These are phyloP conservation scores for Geotrichum phurueaensis DNA, from an alignment of 1,139 yeast species.

Conservation along the genomic window DNA sequence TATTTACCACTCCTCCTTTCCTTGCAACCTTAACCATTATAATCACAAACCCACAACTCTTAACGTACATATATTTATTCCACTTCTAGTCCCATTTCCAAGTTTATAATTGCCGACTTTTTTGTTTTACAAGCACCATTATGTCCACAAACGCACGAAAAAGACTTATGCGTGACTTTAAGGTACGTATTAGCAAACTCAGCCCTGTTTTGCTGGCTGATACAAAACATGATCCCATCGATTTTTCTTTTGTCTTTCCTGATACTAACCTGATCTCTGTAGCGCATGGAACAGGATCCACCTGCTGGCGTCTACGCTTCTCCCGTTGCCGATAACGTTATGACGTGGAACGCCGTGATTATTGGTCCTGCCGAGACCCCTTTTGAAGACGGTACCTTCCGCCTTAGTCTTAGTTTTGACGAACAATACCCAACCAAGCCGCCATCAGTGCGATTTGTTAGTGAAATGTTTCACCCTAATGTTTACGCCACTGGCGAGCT, in stretches of 20 bases:
- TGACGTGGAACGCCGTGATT: slow-evolving; percentile 96
- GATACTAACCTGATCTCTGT: slow-evolving; percentile 5
- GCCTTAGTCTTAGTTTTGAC: slow-evolving; percentile 79
- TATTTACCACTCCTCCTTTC: background rate
- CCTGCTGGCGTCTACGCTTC: slow-evolving; percentile 98
- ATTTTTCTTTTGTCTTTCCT: slow-evolving; percentile 1
- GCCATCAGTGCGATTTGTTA: slow-evolving; percentile 81
- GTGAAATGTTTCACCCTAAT: slow-evolving; percentile 97
- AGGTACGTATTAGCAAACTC: slow-evolving; percentile 40
- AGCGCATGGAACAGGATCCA: slow-evolving; percentile 96
- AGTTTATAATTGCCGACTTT: background rate
- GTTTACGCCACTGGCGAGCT: slow-evolving; percentile 94
- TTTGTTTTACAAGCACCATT: background rate
- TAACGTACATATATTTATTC: too few species aligned
- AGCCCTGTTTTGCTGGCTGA: slow-evolving; percentile 27
- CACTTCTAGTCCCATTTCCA: background rate
- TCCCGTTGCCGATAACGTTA: slow-evolving; percentile 92
- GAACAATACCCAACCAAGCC: slow-evolving; percentile 98
- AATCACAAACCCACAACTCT: background rate
- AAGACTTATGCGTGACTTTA: slow-evolving; percentile 97
- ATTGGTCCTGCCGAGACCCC: slow-evolving; percentile 98
- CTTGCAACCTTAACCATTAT: background rate
- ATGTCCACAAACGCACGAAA: slow-evolving; percentile 99
- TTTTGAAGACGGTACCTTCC: slow-evolving; percentile 95
- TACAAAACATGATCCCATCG: background rate